These are phyloP conservation scores for Pseudogymnoascus sp. DNA, from an alignment of 2,329 filamentous ascomycete genomes.

Conservation along the genomic window DNA sequence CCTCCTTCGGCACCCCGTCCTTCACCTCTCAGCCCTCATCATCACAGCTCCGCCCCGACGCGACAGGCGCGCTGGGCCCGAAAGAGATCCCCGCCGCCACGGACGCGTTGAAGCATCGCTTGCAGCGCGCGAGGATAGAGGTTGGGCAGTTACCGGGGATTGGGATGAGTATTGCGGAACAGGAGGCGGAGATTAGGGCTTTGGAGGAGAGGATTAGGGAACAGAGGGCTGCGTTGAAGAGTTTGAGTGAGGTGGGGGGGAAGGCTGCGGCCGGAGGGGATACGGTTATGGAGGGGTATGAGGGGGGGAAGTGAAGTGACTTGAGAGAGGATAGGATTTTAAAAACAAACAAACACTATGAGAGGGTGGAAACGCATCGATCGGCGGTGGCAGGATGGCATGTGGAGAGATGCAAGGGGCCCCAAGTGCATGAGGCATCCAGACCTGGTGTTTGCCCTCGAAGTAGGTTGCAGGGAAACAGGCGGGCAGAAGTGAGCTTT, in stretches of 20 bases:
- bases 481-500: not conserved
- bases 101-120: slow-evolving; percentile 70
- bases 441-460: not conserved
- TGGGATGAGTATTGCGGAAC: slow-evolving; percentile 55
- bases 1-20: slow-evolving; percentile 23
- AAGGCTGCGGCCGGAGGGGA: slow-evolving; percentile 25
- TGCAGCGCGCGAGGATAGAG: slow-evolving; percentile 66
- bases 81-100: slow-evolving; percentile 77
- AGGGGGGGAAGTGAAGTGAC: not conserved
- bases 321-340: not conserved
- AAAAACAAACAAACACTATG: not conserved
- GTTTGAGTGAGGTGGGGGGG: slow-evolving; percentile 44
- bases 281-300: slow-evolving; percentile 25
- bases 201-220: slow-evolving; percentile 55
- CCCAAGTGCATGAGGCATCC: slow-evolving; percentile 35
- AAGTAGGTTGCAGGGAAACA: not conserved
- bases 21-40: slow-evolving; percentile 19
- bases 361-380: not conserved
- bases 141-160: slow-evolving; percentile 63
- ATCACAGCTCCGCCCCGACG: slow-evolving; percentile 23
- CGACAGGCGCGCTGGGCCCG: slow-evolving; percentile 26
- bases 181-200: slow-evolving; percentile 60
- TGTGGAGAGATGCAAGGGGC: slow-evolving; percentile 27
- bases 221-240: slow-evolving; percentile 52
- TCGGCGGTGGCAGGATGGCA: too few relatives aligned